These are phyloP conservation scores for Trametes pubescens DNA, from an alignment of 1,284 basidiomycete genomes.

Conservation along the genomic window DNA sequence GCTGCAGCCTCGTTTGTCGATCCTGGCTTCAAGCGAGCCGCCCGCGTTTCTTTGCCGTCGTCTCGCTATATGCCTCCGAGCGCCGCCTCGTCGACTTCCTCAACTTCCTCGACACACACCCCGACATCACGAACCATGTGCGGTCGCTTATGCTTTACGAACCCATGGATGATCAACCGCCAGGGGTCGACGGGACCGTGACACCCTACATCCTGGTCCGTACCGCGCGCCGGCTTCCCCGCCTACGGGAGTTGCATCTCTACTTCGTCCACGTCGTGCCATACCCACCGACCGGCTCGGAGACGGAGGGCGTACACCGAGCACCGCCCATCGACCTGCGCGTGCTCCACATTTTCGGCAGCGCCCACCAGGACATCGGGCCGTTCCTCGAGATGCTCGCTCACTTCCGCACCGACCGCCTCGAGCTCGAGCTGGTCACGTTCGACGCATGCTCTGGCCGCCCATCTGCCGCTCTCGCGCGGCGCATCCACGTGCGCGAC, in stretches of 20 bases:
- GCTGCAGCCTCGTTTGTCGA: slow-evolving; percentile 18
- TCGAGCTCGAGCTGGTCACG: slow-evolving; percentile 20
- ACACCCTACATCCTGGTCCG: slow-evolving; percentile 7
- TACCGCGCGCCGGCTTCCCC: slow-evolving; percentile 12
- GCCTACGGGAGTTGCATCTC: slow-evolving; percentile 16
- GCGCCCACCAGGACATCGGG: slow-evolving; percentile 11
- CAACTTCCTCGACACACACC: slow-evolving; percentile 11
- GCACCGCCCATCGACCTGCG: slow-evolving; percentile 2
- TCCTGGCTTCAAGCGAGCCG: slow-evolving; percentile 17
- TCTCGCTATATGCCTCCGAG: slow-evolving; percentile 16
- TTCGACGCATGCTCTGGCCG: not conserved
- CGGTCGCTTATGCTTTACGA: slow-evolving; percentile 15
- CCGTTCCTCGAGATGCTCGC: slow-evolving; percentile 19
- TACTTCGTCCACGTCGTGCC: slow-evolving; percentile 18
- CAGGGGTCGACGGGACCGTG: not conserved
- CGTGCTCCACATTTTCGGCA: slow-evolving; percentile 17
- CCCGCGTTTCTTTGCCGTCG: slow-evolving; percentile 13
- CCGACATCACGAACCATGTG: slow-evolving; percentile 13
- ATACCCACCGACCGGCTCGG: not conserved
- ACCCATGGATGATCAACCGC: slow-evolving; percentile 13
- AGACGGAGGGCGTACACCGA: not conserved
- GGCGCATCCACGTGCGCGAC: slow-evolving; percentile 7
- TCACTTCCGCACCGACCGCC: slow-evolving; percentile 17
- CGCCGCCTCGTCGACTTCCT: slow-evolving; percentile 10
- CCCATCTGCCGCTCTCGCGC: not conserved